Conservation (phyloP, 2,329 filamentous ascomycete species). For the Arthrobotrys sinensis region DNA sequence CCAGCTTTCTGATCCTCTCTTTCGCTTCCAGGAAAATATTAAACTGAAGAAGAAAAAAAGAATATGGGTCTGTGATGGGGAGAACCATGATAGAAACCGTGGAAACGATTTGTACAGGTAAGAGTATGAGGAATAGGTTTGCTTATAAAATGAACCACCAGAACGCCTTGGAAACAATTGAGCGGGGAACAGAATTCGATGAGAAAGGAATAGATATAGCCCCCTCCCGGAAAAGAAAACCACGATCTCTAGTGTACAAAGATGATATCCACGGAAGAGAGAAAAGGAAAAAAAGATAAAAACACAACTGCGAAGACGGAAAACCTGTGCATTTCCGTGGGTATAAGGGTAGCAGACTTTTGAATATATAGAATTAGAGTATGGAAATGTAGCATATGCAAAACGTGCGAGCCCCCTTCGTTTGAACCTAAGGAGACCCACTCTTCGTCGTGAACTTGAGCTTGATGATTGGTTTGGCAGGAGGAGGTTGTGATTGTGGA, state of each 20-base stretch:
- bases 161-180: constrained; percentile 39
- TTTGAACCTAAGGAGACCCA: constrained; percentile 17
- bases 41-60: neutral
- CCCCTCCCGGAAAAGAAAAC: constrained; percentile 18
- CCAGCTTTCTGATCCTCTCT: neutral
- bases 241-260: constrained; percentile 54
- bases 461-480: constrained; percentile 46
- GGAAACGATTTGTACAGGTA: constrained; percentile 18
- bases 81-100: neutral
- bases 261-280: constrained; percentile 11
- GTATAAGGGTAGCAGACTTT: constrained; percentile 44
- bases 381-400: neutral
- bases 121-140: neutral
- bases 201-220: neutral
- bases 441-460: constrained; percentile 53
- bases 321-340: constrained; percentile 1
- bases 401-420: neutral
- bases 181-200: neutral
- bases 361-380: constrained; percentile 5
- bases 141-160: constrained; percentile 28
- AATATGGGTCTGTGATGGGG: neutral
- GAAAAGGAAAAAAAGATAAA: constrained; percentile 7
- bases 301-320: constrained; percentile 3
- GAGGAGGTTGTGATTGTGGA: constrained; percentile 25
- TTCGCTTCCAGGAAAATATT: neutral